Base-by-base conservation (phyloP, 768 basidiomycete genomes). In the Lentinus tigrinus region DNA sequence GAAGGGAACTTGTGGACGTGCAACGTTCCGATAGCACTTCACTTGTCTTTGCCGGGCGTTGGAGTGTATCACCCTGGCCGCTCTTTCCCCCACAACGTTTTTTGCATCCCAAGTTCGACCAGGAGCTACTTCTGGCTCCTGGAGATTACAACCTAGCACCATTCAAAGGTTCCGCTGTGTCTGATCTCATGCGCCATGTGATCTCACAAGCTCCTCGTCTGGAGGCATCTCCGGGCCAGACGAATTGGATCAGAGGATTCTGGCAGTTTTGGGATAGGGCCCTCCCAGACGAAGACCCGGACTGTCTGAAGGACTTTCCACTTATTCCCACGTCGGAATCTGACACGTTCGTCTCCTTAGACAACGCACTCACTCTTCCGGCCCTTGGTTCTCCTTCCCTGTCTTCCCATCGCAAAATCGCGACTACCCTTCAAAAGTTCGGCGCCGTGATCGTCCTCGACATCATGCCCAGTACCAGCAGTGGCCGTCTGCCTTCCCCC, bases 371-470 rank as follows among this genome's bases (percentile, higher is more conserved):
- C 13, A 21, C 34, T 23, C 24, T 21, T 36, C 23, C 13, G 36
- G 19, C 16, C 36, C 23, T 37, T n/a, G 23, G 34, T 21, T 3
- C 34, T 14, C 43, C 43, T 23, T 9, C 36, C 4, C 34, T 19
- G 11, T 23, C 13, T 8, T 5, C 11, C 36, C n/a, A n/a, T 43
- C 26, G 19, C n/a, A 21, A 13, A 28, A 14, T 27, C 24, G 16
- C n/a, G 17, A 31, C 14, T 4, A 7, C 24, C 36, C 17, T 56
- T 16, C 31, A n/a, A 17, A 37, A 48, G 39, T 52, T 16, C 47
- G 56, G 54, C 19, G 31, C 34, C n/a, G 52, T 17, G 46, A 38
- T 49, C 51, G 21, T 51, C 56, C n/a, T 21, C 23, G 44, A 31
- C 31, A 6, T 9, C 21, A 23, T 19, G 36, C n/a, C n/a, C n/a